Conservation (phyloP, 1,284 basidiomycete species). For the Abortiporus biennis region DNA sequence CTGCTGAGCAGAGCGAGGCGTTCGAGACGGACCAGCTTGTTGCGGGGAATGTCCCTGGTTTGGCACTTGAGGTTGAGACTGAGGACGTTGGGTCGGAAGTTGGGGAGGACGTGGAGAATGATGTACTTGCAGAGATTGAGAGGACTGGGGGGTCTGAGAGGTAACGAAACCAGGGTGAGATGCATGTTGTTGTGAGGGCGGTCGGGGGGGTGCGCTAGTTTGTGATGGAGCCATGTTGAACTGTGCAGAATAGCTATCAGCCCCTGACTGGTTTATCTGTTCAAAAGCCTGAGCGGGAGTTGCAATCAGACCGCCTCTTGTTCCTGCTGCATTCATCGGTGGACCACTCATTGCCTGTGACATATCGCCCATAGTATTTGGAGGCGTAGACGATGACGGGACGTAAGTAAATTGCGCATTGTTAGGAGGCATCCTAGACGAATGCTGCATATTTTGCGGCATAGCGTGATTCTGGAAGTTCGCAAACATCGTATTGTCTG, state of each 20-base stretch:
- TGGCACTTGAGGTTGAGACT: conserved; percentile 13
- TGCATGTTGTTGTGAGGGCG: conserved; percentile 39
- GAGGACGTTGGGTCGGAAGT: conserved; percentile 24
- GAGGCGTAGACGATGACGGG: conserved; percentile 35
- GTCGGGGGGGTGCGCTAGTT: conserved; percentile 34
- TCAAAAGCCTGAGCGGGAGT: conserved; percentile 58
- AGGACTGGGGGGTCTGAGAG: conserved; percentile 20
- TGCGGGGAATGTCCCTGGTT: conserved; percentile 11
- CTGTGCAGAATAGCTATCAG: conserved; percentile 23
- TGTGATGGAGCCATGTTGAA: conserved; percentile 30
- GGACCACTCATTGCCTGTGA: conserved; percentile 21
- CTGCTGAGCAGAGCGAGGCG: conserved; percentile 17
- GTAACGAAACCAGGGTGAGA: conserved; percentile 21
- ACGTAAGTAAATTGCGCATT: conserved; percentile 34
- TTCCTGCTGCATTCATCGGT: conserved; percentile 16
- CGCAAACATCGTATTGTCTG: conserved; percentile 41
- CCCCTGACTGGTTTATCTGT: conserved; percentile 36
- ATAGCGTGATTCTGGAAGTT: conserved; percentile 32
- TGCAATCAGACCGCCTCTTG: conserved; percentile 35
- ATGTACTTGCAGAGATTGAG: conserved; percentile 17
- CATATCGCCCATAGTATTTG: conserved; percentile 36
- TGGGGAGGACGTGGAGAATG: conserved; percentile 26
- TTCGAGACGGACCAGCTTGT: conserved; percentile 13
- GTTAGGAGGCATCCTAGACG: conserved; percentile 31
- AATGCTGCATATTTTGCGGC: conserved; percentile 22